Percentiles rank a stretch among this genome's conserved stretches.
Conservation (phyloP, 2,329 filamentous ascomycete genomes). For the Didymella arachidicola region DNA sequence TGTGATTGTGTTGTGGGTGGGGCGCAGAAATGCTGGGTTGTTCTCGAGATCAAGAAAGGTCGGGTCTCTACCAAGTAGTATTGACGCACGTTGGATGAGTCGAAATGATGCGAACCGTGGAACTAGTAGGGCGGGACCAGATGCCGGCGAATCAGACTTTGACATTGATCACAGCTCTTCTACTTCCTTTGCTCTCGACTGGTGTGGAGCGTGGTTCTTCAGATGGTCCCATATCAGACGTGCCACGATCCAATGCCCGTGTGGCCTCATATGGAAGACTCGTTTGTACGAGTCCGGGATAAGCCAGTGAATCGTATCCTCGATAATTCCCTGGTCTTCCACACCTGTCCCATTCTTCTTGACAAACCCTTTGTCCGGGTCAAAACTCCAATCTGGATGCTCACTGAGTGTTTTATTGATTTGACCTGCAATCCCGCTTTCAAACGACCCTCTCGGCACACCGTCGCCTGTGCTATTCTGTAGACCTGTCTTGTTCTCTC, state of each 20-base stretch:
- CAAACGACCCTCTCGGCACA: constrained; percentile 37
- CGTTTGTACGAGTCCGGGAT: constrained; percentile 43
- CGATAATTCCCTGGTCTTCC: constrained; percentile 24
- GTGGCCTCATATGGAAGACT: constrained; percentile 41
- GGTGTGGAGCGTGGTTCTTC: not conserved
- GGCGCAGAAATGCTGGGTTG: not conserved
- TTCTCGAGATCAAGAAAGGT: no score
- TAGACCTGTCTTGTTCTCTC: constrained; percentile 33
- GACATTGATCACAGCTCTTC: constrained; percentile 12
- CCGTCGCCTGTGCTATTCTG: constrained; percentile 30
- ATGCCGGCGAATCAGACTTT: not conserved
- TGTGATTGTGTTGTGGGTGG: not conserved
- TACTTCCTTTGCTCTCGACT: not conserved
- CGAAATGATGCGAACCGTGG: not conserved
- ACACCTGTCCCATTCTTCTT: constrained; percentile 24
- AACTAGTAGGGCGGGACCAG: not conserved
- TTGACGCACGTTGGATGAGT: not conserved
- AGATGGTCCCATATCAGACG: constrained; percentile 33
- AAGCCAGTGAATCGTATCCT: constrained; percentile 40
- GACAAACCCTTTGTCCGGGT: constrained; percentile 35
- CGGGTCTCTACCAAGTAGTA: not conserved
- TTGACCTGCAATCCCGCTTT: constrained; percentile 34
- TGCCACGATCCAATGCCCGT: constrained; percentile 37
- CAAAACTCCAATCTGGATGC: constrained; percentile 40
- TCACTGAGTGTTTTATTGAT: constrained; percentile 36